phyloP scores from a whole-genome alignment of 495 filamentous ascomycete genomes.

The Podospora australis region DNA sequence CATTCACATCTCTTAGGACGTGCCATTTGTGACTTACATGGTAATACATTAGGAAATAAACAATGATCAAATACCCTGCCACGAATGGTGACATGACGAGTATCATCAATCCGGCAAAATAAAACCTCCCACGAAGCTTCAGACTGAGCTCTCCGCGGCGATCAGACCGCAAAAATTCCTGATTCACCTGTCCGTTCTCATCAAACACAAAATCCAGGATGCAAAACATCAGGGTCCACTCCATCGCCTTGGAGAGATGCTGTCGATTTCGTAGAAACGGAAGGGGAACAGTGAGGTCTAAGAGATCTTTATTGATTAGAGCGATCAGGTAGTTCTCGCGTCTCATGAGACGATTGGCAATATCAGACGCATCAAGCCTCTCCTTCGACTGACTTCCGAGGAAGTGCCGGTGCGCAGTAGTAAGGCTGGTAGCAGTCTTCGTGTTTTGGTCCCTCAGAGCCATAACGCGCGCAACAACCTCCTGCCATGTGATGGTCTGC shows the following conservation, averaged over 20 bases:
- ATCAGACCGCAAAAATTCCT: constrained; percentile 73
- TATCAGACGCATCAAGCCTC: constrained; percentile 91
- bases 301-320: constrained; percentile 89
- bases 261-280: constrained; percentile 76
- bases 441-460: constrained; percentile 79
- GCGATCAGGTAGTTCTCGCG: constrained; percentile 96
- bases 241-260: constrained; percentile 70
- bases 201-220: constrained; percentile 94
- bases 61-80: constrained; percentile 70
- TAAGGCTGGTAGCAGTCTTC: constrained; percentile 61
- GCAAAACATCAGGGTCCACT: constrained; percentile 84
- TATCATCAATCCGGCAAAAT: constrained; percentile 78
- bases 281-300: constrained; percentile 78
- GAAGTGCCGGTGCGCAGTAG: constrained; percentile 51
- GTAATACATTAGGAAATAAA: constrained; percentile 90
- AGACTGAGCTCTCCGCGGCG: constrained; percentile 73
- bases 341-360: constrained; percentile 94
- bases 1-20: not conserved
- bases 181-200: constrained; percentile 73
- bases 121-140: constrained; percentile 65
- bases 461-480: constrained; percentile 86
- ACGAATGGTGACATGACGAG: constrained; percentile 79
- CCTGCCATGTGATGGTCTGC: constrained; percentile 94
- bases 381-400: constrained; percentile 86
- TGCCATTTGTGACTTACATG: constrained; percentile 47